Base-by-base conservation (phyloP, 2,329 filamentous ascomycete genomes). In the Chalaropsis thielavioides region DNA sequence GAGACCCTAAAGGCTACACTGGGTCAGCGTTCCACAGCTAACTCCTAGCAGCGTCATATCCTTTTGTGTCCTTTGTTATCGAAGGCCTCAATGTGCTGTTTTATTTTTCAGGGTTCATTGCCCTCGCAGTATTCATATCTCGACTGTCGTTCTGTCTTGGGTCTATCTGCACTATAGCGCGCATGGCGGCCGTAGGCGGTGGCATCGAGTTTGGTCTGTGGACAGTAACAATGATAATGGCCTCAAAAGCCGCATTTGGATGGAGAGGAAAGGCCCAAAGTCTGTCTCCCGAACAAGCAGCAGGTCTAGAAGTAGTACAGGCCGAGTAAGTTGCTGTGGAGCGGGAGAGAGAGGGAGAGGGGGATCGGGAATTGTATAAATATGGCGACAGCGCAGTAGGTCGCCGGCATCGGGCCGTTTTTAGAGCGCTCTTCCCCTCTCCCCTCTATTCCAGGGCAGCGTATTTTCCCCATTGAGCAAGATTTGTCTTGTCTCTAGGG, bases 41-140 rank as follows among this genome's bases (percentile, higher is more conserved):
- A 40, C 31, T 13, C 44, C 11, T n/a, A 24, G 19, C n/a, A 78
- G 75, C 75, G 46, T 77, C 78, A 41, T 77, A 82, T 71, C 78
- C 80, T 38, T 79, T 78, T 68, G 76, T 74, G 11, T 74, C 77
- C 51, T 71, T 85, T 41, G 75, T 72, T 31, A 68, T 84, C 67
- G 82, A 85, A 69, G 70, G 75, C 41, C 64, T 76, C 69, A 85
- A 83, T 71, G 74, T 77, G 3, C 68, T 83, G 65, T 80, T 85
- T 71, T 83, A 83, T 74, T 81, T 85, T 71, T 75, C 77, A 22
- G 82, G 82, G 65, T 85, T 85, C 74, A 77, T 83, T 69, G 81
- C 81, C 10, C 76, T 85, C 22, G 76, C 80, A 54, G 77, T 81
- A 68, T 85, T 83, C 73, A 78, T 86, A 68, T 75, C 77, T 71